A percentile compares a stretch with the other conserved stretches of the same genome.
These are phyloP conservation scores for Curvularia sp. DNA, from an alignment of 2,329 filamentous ascomycete species.

Conservation along the genomic window DNA sequence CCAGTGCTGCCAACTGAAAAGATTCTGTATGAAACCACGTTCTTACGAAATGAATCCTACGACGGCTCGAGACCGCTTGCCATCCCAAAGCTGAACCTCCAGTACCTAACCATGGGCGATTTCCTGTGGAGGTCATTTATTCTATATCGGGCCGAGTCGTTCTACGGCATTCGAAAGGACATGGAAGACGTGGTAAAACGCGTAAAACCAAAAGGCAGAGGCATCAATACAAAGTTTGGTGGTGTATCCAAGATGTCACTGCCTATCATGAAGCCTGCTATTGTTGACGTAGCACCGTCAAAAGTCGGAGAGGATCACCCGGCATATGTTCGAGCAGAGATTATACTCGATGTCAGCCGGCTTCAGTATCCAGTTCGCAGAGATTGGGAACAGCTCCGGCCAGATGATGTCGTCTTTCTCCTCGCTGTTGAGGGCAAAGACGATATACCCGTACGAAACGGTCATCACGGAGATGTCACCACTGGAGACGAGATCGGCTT, in stretches of 20 bases:
- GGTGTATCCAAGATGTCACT: conserved; percentile 93
- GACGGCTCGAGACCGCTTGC: conserved; percentile 87
- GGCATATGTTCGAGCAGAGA: conserved; percentile 85
- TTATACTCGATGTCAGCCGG: conserved; percentile 81
- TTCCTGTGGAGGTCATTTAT: conserved; percentile 96
- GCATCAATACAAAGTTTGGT: conserved; percentile 73
- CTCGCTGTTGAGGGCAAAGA: conserved; percentile 73
- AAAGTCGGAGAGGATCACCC: conserved; percentile 83
- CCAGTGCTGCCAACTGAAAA: conserved; percentile 84
- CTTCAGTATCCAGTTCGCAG: conserved; percentile 76
- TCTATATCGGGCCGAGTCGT: conserved; percentile 87
- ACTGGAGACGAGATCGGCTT: conserved; percentile 71
- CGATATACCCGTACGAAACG: conserved; percentile 62
- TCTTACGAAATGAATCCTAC: conserved; percentile 84
- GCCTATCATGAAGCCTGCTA: conserved; percentile 82
- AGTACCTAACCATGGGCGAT: conserved; percentile 93
- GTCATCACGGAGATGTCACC: conserved; percentile 55
- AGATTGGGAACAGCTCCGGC: conserved; percentile 89
- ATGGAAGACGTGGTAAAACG: conserved; percentile 83
- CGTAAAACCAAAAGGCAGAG: conserved; percentile 73
- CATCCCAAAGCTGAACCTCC: conserved; percentile 91
- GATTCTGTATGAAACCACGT: conserved; percentile 77
- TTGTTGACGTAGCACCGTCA: conserved; percentile 84
- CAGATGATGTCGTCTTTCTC: conserved; percentile 89
- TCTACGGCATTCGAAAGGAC: conserved; percentile 92